Percentiles rank a stretch among this genome's conserved stretches.
Conservation (phyloP, 2,329 filamentous ascomycete species). For the Lasiodiplodia citricola region DNA sequence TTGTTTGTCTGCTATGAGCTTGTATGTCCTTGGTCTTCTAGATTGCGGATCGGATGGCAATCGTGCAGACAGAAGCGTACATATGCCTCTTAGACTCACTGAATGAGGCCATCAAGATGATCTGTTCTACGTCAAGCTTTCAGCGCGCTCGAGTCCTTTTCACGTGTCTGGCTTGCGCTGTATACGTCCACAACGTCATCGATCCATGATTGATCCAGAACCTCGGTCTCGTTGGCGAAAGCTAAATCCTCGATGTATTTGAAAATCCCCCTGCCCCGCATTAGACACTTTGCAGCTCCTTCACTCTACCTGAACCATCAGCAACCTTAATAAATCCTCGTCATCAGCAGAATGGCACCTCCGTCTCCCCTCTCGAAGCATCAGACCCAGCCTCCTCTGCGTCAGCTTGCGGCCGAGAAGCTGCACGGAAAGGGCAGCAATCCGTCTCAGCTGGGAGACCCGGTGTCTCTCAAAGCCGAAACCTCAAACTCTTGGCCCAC, state of each 20-base stretch:
- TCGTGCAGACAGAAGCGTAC: neutral
- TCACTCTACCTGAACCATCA: neutral
- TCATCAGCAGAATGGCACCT: slow-evolving; percentile 7
- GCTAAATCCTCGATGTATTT: neutral
- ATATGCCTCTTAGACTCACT: neutral
- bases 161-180: neutral
- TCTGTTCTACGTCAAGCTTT: neutral
- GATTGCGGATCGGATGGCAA: neutral
- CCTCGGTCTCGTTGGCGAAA: neutral
- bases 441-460: slow-evolving; percentile 24
- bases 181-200: slow-evolving; percentile 22
- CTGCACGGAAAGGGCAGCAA: slow-evolving; percentile 18
- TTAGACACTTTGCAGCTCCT: neutral
- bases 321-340: neutral
- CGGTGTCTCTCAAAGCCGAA: slow-evolving; percentile 26
- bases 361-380: slow-evolving; percentile 10
- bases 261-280: neutral
- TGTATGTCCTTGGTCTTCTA: too few species aligned
- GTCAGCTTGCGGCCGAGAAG: slow-evolving; percentile 14
- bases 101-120: neutral
- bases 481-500: slow-evolving; percentile 15
- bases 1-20: neutral
- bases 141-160: neutral
- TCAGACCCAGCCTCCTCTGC: slow-evolving; percentile 9
- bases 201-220: neutral